Evolutionary conservation across 345 rosid species (phyloP), one percentile per base, ranked within the genome.

Genomic region (Crucihimalaya himalaica): DNA sequence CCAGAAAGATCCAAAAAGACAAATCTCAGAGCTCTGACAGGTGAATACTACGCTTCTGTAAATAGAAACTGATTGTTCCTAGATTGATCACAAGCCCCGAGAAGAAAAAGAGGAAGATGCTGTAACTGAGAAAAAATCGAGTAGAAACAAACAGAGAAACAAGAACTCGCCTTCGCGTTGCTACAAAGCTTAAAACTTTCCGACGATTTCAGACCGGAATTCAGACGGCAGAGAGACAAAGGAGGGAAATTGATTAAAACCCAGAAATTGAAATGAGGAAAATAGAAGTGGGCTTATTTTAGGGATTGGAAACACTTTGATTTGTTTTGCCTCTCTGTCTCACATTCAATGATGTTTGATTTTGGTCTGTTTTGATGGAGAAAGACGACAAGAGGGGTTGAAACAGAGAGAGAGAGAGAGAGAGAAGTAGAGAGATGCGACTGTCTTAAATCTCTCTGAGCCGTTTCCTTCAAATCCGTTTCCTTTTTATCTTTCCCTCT

Each of bases 401-500:
- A 63, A 15, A 35, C 20, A 69, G 57, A 68, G 39, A 53, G 75
- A 51, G 45, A 51, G 40, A 35, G 55, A 43, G 67, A 48, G 57
- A 39, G 40, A n/a, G 46, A 42, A 23, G 25, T 23, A 23, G 18
- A n/a, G 48, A 39, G 70, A 32, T 35, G 39, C 13, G 25, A 28
- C 19, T 50, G 71, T 70, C 65, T 69, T 54, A 43, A 63, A 55
- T 63, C 66, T 61, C 50, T 68, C 13, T 53, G 32, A 54, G 64
- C 75, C 40, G 62, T 64, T 77, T 71, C 80, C 80, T 63, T 57
- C 66, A 77, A 77, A 77, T 56, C 80, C 72, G 80, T 77, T 63
- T 45, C 62, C 55, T 77, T 70, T 64, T 77, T 65, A 63, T 76
- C 72, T 70, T 37, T 59, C 42, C 60, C 60, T 63, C 71, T 63